Evolutionary conservation across 2,329 filamentous ascomycete genomes (phyloP), one percentile per base, ranked within the genome.

Genomic region (Pestalotiopsis sp.): DNA sequence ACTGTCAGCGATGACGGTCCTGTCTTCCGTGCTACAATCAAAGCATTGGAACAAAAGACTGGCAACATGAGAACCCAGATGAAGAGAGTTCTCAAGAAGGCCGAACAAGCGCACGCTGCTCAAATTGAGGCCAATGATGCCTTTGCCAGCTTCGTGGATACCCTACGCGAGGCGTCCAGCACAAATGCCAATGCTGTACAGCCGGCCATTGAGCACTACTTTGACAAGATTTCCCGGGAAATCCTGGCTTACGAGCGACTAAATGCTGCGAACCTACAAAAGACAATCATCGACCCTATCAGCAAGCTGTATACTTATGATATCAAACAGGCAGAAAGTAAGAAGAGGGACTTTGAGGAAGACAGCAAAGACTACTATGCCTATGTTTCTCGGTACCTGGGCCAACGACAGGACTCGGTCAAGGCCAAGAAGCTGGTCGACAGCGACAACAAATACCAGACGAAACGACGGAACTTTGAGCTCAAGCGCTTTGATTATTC

Each of bases 291-390:
- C 72, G 96, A 99, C 58, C 97, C 97, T 1, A 88, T 99, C 73
- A 91, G 89, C 72, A 97, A 94, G 80, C 84, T 99, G 14, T 99
- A 99, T 80, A 94, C 94, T 70, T 87, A 95, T 72, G 97, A 99
- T 76, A 98, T 99, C 83, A 99, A 99, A 80, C 94, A 97, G 79
- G 97, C 95, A 31, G 96, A 99, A 77, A 87, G 92, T 55, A 99
- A 99, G 84, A 97, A 96, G 81, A 94, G 96, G 72, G 96, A 98
- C 74, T 99, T 99, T 75, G 96, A 99, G 72, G 96, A 99, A 76
- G 96, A 99, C 79, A 98, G 95, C 83, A 96, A 97, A 79, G 96
- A 99, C 78, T 99, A 97, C 81, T 99, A 99, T 81, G 91, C 92
- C 71, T 99, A 97, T 78, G 93, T 98, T 64, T 93, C 94, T 71